Percentiles rank a stretch among this genome's conserved stretches.
Evolutionary conservation across 331 rosid species (phyloP).

Genomic region (Stylosanthes scabra): DNA sequence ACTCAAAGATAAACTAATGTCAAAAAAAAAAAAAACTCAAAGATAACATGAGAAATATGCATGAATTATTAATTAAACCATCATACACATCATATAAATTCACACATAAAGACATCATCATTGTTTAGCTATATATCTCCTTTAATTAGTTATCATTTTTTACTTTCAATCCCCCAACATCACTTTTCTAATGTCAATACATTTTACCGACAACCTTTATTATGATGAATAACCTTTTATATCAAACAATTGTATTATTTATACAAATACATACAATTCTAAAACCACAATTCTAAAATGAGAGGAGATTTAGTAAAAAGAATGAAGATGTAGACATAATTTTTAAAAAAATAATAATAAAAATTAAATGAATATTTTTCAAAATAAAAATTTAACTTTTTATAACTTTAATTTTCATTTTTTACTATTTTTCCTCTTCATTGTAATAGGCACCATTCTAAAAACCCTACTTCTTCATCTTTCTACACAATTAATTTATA

Average conservation of each 20-base stretch:
- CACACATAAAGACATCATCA: not conserved
- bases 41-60: not conserved
- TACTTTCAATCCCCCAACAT: not conserved
- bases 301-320: no score
- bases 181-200: conserved; percentile 5
- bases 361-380: no score
- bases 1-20: no score
- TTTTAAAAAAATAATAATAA: no score
- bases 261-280: not conserved
- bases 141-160: not conserved
- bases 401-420: no score
- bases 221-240: not conserved
- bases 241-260: not conserved
- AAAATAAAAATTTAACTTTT: no score
- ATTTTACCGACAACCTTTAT: conserved; percentile 12
- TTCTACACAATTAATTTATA: not conserved
- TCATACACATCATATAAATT: not conserved
- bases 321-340: no score
- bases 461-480: conserved; percentile 14
- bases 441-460: no score
- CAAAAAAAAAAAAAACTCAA: no score
- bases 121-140: not conserved
- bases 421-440: no score
- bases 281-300: no score
- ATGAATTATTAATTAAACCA: not conserved